Evolutionary conservation across 495 filamentous ascomycete species (phyloP).

Genomic region (Lasiosphaeria ovina): DNA sequence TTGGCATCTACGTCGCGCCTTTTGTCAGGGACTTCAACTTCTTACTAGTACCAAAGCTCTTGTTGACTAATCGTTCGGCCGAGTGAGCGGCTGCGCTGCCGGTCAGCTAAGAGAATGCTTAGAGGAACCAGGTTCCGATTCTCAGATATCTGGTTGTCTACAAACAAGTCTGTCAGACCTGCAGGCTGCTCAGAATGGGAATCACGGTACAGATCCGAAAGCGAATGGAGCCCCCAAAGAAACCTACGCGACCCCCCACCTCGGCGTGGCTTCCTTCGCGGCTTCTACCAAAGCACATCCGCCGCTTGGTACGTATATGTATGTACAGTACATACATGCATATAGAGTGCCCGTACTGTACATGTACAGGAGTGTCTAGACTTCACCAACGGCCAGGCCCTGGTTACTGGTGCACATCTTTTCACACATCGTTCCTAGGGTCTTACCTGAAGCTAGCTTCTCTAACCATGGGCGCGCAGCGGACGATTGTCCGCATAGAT

Average conservation of each 20-base stretch:
- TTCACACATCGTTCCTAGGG: not conserved
- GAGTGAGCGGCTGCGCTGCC: not conserved
- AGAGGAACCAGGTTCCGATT: not conserved
- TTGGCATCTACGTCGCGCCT: slow-evolving; percentile 1
- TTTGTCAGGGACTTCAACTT: too few relatives aligned
- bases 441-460: too few relatives aligned
- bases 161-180: not conserved
- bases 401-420: not conserved
- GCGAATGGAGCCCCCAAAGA: not conserved
- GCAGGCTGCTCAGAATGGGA: not conserved
- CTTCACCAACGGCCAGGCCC: not conserved
- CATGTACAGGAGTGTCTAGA: not conserved
- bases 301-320: too few relatives aligned
- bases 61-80: not conserved
- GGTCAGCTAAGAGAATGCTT: not conserved
- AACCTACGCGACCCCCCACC: slow-evolving; percentile 3
- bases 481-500: not conserved
- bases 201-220: not conserved
- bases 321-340: too few relatives aligned
- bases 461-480: not conserved
- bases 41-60: not conserved
- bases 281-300: too few relatives aligned
- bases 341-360: too few relatives aligned
- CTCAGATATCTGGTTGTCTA: not conserved
- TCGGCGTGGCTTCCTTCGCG: not conserved